Evolutionary conservation across 768 basidiomycete species (phyloP).

Genomic region (Phlebiopsis gigantea): DNA sequence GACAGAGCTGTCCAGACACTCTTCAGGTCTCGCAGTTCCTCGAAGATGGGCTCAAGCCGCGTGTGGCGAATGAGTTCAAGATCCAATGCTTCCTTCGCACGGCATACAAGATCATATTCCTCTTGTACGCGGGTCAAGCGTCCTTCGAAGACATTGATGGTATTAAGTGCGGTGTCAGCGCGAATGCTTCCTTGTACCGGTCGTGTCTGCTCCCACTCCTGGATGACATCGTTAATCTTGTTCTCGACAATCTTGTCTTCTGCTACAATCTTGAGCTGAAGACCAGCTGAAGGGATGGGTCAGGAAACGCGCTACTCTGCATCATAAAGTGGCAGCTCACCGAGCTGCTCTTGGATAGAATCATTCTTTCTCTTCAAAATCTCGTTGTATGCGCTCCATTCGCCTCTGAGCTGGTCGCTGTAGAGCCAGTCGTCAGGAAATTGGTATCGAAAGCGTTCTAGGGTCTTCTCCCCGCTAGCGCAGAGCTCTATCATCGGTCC

Average conservation of each 20-base stretch:
- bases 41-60: slow-evolving; percentile 88
- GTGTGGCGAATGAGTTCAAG: slow-evolving; percentile 87
- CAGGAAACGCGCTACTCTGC: not conserved
- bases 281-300: slow-evolving; percentile 56
- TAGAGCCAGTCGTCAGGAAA: slow-evolving; percentile 98
- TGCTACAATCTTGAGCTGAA: slow-evolving; percentile 99
- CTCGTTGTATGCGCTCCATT: slow-evolving; percentile 98
- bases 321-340: slow-evolving; percentile 38
- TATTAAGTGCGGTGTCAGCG: slow-evolving; percentile 93
- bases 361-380: slow-evolving; percentile 97
- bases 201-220: slow-evolving; percentile 94
- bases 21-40: slow-evolving; percentile 93
- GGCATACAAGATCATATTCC: slow-evolving; percentile 83
- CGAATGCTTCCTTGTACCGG: slow-evolving; percentile 96
- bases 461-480: slow-evolving; percentile 91
- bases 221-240: slow-evolving; percentile 85
- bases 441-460: slow-evolving; percentile 95
- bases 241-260: slow-evolving; percentile 98
- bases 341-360: slow-evolving; percentile 96
- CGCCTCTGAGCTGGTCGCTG: slow-evolving; percentile 93
- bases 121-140: slow-evolving; percentile 87
- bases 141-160: slow-evolving; percentile 92
- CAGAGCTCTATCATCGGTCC: slow-evolving; percentile 94
- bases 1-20: slow-evolving; percentile 98
- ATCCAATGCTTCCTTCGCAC: slow-evolving; percentile 95